Evolutionary conservation across 371 early-diverging fungal genomes (phyloP), one percentile per base, ranked within the genome.

Genomic region (Synchytrium microbalum): DNA sequence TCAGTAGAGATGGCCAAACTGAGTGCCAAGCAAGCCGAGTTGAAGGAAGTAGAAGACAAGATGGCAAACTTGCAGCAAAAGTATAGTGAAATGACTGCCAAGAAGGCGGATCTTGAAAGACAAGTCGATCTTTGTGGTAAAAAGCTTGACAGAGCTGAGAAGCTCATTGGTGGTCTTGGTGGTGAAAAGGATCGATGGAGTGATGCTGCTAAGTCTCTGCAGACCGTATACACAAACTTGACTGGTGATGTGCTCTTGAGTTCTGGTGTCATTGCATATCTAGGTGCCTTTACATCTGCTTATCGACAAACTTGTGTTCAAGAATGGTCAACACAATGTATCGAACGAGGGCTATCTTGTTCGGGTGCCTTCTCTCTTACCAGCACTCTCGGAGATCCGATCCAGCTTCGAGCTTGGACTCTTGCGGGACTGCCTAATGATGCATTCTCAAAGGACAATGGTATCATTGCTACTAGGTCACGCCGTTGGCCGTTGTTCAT

Each of bases 181-280:
- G 83, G 79, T 14, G 83, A 82, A 61, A 80, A 78, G 61, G 79
- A 79, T 56, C 71, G 83, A 53, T 82, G 83, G 83, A 71, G 73
- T 23, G 78, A 79, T 28, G 79, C 79, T 1, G 81, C 81, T 5
- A 46, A 52, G 46, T 69, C 71, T 1, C 64, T 76, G 10, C 58
- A 69, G 10, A 64, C 63, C 13, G 75, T 71, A 13, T 78, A 73
- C 62, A 75, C 69, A 55, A 76, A 71, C 52, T 61, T 82, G 31
- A 78, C 74, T 8, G 82, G 82, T 19, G 82, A 82, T 64, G 79
- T 79, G 2, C 66, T 82, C 33, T 64, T 82, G 2, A 53, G 77
- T 3, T 73, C 78, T 2, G 78, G 74, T 8, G 75, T 82, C 13
- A 79, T 82, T 56, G 79, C 82, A 1, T 82, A 82, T 60, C 67